phyloP scores from a whole-genome alignment of 176 grass and related monocot genomes.

The Triticum turgidum region DNA sequence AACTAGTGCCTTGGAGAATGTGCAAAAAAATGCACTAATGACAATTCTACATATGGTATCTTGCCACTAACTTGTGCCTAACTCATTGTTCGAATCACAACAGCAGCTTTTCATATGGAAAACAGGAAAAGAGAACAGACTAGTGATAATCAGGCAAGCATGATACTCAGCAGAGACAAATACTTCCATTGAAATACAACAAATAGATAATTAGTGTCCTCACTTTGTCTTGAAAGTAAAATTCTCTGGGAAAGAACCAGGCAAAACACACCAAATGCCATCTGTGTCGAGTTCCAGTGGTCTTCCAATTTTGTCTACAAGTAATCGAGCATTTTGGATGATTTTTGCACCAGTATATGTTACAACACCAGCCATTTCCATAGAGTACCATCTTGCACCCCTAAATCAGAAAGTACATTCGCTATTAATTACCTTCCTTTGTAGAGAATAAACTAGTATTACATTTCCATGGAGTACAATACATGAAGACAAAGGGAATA shows the following conservation, averaged over 20 bases:
- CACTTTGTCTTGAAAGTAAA: slow-evolving; percentile 91
- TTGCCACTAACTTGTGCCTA: slow-evolving; percentile 6
- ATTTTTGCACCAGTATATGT: slow-evolving; percentile 99
- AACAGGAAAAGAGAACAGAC: background rate
- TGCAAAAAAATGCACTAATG: background rate
- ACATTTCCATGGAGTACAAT: background rate
- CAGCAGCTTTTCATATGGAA: background rate
- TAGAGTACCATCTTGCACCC: slow-evolving; percentile 99
- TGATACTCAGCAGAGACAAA: background rate
- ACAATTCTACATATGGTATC: background rate
- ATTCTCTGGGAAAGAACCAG: slow-evolving; percentile 94
- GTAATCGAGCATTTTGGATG: slow-evolving; percentile 91
- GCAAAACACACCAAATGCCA: slow-evolving; percentile 98
- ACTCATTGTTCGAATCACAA: background rate
- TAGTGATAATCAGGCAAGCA: slow-evolving; percentile 10
- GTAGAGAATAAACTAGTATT: background rate
- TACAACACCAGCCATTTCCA: slow-evolving; percentile 99
- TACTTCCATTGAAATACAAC: slow-evolving; percentile 24
- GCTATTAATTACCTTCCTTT: slow-evolving; percentile 21
- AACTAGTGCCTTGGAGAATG: slow-evolving; percentile 17
- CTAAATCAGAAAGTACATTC: slow-evolving; percentile 43
- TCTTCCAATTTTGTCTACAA: slow-evolving; percentile 96
- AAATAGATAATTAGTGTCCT: slow-evolving; percentile 22
- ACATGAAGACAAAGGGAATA: slow-evolving; percentile 24
- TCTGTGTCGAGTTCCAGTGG: slow-evolving; percentile 97